Evolutionary conservation across 1,284 basidiomycete genomes (phyloP), one percentile per base, ranked within the genome.

Genomic region (Naganishia sp.): DNA sequence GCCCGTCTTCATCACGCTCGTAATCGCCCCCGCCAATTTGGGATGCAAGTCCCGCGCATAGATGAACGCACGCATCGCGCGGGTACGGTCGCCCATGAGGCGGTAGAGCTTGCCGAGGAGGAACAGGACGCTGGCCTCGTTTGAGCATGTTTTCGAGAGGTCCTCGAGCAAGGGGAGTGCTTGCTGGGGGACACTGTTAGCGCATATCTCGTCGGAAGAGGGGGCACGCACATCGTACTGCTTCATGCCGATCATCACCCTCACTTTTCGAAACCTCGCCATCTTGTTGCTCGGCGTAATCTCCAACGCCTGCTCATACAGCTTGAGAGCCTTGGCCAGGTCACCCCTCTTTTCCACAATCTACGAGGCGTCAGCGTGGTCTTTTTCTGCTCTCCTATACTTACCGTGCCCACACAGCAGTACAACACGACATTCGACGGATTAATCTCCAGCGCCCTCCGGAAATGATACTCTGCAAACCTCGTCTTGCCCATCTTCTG

Each of bases 101-200:
- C 90, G 85, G 76, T 94, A 94, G 69, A 89, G 88, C 80, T 90
- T 90, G 41, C 92, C 94, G n/a, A 97, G 85, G 77, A 95, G 88
- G 84, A 94, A 94, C 69, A 94, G 87, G 62, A 97, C 90, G 80
- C 95, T 94, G 67, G 92, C 89, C 82, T 97, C 94, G 76, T 94
- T 91, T 13, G 94, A 92, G 39, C 92, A 90, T 67, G 85, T 83
- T 74, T 86, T 87, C 70, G 87, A 84, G 55, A 97, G 85, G 65
- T 84, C 82, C 79, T 91, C 87, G 71, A 97, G 84, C 75, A 92
- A 90, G 68, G 84, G 77, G 54, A 92, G 85, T 21, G 94, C 92
- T 63, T 83, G 82, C 91, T 94, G 82, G 69, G 25, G 47, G 31
- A 25, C 51, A 31, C 42, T 31, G 46, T 63, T 31, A 56, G 58